Percentiles rank a stretch among this genome's conserved stretches.
phyloP scores from a whole-genome alignment of 2,329 filamentous ascomycete species.

The Xylariaceae sp. region DNA sequence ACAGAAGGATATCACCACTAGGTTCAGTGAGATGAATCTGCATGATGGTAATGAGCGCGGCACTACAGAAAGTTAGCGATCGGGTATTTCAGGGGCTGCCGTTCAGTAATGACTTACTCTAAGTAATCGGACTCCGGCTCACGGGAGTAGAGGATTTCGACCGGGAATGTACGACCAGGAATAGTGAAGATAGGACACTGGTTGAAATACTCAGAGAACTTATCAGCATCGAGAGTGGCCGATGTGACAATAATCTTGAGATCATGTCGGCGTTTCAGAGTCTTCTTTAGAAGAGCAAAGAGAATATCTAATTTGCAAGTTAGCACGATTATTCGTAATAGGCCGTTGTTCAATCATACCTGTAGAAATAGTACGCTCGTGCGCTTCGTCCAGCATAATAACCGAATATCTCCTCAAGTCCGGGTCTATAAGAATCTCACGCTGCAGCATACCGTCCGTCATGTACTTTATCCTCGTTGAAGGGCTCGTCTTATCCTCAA shows the following conservation, averaged over 20 bases:
- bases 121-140: conserved; percentile 96
- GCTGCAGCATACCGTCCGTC: conserved; percentile 97
- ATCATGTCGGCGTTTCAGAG: conserved; percentile 76
- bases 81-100: neutral
- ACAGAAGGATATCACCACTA: conserved; percentile 88
- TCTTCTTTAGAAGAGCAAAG: conserved; percentile 92
- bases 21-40: conserved; percentile 94
- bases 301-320: conserved; percentile 60
- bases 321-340: neutral
- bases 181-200: conserved; percentile 95
- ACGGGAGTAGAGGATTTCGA: conserved; percentile 90
- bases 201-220: conserved; percentile 95
- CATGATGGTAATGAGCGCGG: conserved; percentile 94
- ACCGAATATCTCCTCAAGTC: conserved; percentile 86
- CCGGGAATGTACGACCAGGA: conserved; percentile 88
- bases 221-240: conserved; percentile 92
- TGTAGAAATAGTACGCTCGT: conserved; percentile 93
- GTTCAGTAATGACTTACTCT: conserved; percentile 42
- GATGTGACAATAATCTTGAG: conserved; percentile 95
- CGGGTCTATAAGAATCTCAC: conserved; percentile 89
- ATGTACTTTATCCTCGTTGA: conserved; percentile 97
- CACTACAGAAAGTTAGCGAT: conserved; percentile 28
- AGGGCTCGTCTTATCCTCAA: conserved; percentile 86
- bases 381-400: conserved; percentile 97
- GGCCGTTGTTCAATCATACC: conserved; percentile 7